phyloP scores from a whole-genome alignment of 805 yeast species.

The Wickerhamiella domercqiae region DNA sequence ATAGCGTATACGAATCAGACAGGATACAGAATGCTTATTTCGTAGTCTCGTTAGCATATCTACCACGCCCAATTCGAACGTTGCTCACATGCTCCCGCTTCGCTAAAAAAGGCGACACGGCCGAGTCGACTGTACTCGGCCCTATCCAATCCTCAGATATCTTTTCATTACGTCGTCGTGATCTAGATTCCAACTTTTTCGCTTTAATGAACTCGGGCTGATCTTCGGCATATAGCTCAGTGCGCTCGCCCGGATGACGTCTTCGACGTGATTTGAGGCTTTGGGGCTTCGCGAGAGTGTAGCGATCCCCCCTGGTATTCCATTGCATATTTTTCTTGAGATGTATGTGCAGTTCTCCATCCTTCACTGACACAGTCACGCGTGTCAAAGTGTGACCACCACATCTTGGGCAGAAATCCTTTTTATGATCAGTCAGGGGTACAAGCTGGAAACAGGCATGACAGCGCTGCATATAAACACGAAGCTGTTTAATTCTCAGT shows the following conservation, averaged over 20 bases:
- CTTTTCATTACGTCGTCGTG: conserved; percentile 71
- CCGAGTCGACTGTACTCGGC: conserved; percentile 70
- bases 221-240: conserved; percentile 63
- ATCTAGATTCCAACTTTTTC: conserved; percentile 76
- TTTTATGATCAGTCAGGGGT: conserved; percentile 59
- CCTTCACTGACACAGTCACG: conserved; percentile 71
- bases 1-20: neutral
- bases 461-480: conserved; percentile 90
- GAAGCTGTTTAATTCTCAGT: conserved; percentile 62
- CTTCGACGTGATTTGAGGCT: conserved; percentile 59
- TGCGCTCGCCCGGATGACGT: conserved; percentile 65
- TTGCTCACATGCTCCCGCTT: conserved; percentile 30
- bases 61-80: conserved; percentile 75
- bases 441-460: conserved; percentile 86
- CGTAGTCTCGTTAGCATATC: conserved; percentile 48
- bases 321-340: conserved; percentile 85
- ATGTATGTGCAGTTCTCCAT: conserved; percentile 79
- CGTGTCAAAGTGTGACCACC: conserved; percentile 85
- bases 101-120: conserved; percentile 77
- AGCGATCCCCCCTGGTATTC: conserved; percentile 76
- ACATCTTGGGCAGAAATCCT: conserved; percentile 87
- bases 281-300: conserved; percentile 73
- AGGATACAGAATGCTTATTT: neutral
- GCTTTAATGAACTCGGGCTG: conserved; percentile 88
- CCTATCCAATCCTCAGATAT: conserved; percentile 79